A percentile compares a stretch with the other conserved stretches of the same genome.
Evolutionary conservation across 2,329 filamentous ascomycete genomes (phyloP).

Genomic region (Trichophyton verrucosum): DNA sequence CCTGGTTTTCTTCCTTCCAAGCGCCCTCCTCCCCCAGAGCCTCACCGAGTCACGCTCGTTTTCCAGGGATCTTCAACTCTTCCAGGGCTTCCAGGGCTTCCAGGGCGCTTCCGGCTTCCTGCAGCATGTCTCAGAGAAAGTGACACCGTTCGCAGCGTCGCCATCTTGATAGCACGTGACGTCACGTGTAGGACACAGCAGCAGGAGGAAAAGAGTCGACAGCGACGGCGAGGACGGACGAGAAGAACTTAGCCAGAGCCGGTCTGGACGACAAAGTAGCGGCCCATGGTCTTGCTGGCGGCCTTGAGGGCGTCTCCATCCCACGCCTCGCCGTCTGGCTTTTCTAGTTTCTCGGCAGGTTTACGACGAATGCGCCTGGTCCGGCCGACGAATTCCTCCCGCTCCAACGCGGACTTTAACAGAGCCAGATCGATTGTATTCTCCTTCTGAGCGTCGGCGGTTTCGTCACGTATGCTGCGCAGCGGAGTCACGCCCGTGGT

Average conservation of each 20-base stretch:
- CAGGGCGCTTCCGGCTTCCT: not conserved
- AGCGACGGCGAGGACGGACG: not conserved
- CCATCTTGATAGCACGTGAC: not conserved
- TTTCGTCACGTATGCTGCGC: slow-evolving; percentile 63
- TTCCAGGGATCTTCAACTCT: not conserved
- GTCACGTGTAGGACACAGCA: not conserved
- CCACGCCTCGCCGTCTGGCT: slow-evolving; percentile 40
- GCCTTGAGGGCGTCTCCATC: slow-evolving; percentile 59
- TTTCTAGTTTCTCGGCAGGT: slow-evolving; percentile 19
- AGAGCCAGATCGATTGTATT: slow-evolving; percentile 28
- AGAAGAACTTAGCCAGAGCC: not conserved
- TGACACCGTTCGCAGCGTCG: not conserved
- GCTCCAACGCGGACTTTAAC: slow-evolving; percentile 27
- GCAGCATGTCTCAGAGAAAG: not conserved
- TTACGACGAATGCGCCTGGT: slow-evolving; percentile 37
- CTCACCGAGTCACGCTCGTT: not conserved
- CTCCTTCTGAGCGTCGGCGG: slow-evolving; percentile 27
- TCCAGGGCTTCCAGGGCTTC: too few relatives aligned
- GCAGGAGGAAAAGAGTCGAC: not conserved
- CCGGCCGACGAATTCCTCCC: slow-evolving; percentile 31
- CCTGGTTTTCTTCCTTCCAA: not conserved
- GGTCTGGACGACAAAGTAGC: slow-evolving; percentile 62
- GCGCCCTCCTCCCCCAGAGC: not conserved
- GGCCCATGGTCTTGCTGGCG: slow-evolving; percentile 54
- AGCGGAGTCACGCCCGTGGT: slow-evolving; percentile 62